Evolutionary conservation across 179 eudicot genomes (phyloP).

Genomic region (Silene coronaria): DNA sequence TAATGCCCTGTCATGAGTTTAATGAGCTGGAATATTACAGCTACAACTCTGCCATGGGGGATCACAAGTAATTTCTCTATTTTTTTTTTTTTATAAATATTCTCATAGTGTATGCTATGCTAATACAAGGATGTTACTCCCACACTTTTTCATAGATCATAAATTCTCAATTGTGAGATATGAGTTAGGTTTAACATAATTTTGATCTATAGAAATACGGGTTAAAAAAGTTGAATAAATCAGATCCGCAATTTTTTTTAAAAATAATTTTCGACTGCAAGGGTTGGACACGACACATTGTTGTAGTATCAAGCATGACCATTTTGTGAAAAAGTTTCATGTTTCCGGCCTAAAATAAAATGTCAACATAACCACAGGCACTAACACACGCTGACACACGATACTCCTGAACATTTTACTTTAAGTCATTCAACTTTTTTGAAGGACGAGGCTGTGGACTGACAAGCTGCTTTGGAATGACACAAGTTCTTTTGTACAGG

Average conservation of each 20-base stretch:
- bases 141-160: not conserved
- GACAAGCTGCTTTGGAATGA: slow-evolving; percentile 15
- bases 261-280: not conserved
- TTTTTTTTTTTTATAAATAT: not conserved
- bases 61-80: slow-evolving; percentile 55
- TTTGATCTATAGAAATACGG: not conserved
- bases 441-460: slow-evolving; percentile 2
- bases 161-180: not conserved
- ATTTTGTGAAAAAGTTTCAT: not conserved
- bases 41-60: slow-evolving; percentile 90
- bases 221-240: too few species aligned
- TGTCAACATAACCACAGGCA: not conserved
- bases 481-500: slow-evolving; percentile 41
- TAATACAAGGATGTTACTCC: not conserved
- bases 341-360: not conserved
- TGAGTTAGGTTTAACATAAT: slow-evolving; percentile 2
- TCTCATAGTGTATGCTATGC: not conserved
- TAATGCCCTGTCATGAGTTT: slow-evolving; percentile 98
- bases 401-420: not conserved
- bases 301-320: not conserved
- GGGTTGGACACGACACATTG: too few species aligned
- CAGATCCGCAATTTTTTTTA: too few species aligned
- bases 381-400: not conserved
- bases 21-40: slow-evolving; percentile 87
- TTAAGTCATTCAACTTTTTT: not conserved